A percentile compares a stretch with the other conserved stretches of the same genome.
These are phyloP conservation scores for Kuraishia ogatae DNA, from an alignment of 805 yeast species.

Conservation along the genomic window DNA sequence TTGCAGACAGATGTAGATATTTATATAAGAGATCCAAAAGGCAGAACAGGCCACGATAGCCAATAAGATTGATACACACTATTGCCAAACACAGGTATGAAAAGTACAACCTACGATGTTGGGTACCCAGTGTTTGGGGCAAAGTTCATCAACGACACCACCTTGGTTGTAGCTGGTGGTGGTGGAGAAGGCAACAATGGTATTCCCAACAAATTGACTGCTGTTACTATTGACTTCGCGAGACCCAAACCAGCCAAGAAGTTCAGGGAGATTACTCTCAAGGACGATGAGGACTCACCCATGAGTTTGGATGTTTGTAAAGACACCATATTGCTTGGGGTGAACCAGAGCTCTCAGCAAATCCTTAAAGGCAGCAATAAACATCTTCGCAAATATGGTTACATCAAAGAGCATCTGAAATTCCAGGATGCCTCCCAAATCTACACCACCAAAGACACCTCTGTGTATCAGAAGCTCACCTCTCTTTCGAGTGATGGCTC, in stretches of 20 bases:
- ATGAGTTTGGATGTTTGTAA: constrained; percentile 61
- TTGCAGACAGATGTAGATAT: too few species aligned
- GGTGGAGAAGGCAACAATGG: constrained; percentile 94
- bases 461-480: constrained; percentile 59
- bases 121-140: constrained; percentile 84
- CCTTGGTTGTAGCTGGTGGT: constrained; percentile 79
- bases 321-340: constrained; percentile 57
- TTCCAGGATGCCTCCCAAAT: constrained; percentile 54
- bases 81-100: background rate
- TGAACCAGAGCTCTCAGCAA: constrained; percentile 58
- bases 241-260: constrained; percentile 34
- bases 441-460: constrained; percentile 35
- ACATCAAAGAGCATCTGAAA: constrained; percentile 51
- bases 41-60: too few species aligned
- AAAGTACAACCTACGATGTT: constrained; percentile 1
- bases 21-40: too few species aligned
- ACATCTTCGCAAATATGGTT: constrained; percentile 60
- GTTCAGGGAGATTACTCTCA: constrained; percentile 49
- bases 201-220: constrained; percentile 74
- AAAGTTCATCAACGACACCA: constrained; percentile 50
- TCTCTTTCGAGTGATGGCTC: constrained; percentile 49
- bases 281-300: constrained; percentile 76
- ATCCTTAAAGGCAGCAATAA: constrained; percentile 56
- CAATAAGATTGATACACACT: too few species aligned
- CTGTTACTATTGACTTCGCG: constrained; percentile 35